Evolutionary conservation across 768 basidiomycete species (phyloP).

Genomic region (Russula lepida): DNA sequence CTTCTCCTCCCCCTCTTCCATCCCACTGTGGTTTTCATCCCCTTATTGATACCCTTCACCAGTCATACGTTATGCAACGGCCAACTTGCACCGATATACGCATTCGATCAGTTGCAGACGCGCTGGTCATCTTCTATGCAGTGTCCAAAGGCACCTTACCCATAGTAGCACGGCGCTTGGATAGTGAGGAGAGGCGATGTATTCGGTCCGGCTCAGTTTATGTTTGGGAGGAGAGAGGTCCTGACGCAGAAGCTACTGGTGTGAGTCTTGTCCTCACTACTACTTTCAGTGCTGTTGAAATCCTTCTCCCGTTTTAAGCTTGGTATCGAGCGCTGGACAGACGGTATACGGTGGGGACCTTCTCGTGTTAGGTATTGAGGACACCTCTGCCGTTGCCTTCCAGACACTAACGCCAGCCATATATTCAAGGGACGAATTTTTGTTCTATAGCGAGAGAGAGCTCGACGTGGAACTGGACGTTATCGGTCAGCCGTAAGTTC

Average conservation of each 20-base stretch:
- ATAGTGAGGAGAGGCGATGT: conserved; percentile 63
- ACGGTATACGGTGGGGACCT: conserved; percentile 64
- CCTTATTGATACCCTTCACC: neutral
- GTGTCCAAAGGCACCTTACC: conserved; percentile 49
- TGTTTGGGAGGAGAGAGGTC: conserved; percentile 77
- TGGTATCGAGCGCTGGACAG: conserved; percentile 78
- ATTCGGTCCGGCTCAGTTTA: conserved; percentile 69
- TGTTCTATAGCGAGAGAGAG: conserved; percentile 69
- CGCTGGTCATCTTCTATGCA: conserved; percentile 68
- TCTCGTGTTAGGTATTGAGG: conserved; percentile 60
- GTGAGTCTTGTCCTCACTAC: conserved; percentile 32
- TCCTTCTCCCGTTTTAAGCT: conserved; percentile 32
- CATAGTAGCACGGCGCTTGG: conserved; percentile 63
- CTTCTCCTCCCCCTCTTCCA: neutral
- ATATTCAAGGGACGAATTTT: conserved; percentile 48
- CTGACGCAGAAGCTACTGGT: conserved; percentile 56
- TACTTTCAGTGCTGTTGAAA: neutral
- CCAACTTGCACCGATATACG: conserved; percentile 62
- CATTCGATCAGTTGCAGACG: conserved; percentile 56
- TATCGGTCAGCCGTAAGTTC: conserved; percentile 19
- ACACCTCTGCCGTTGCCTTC: neutral
- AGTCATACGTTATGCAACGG: conserved; percentile 40
- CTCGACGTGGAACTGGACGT: conserved; percentile 26
- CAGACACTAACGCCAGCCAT: neutral
- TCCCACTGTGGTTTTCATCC: neutral